Percentiles rank a stretch among this genome's conserved stretches.
phyloP scores from a whole-genome alignment of 148 eudicot genomes.

The Diospyros lotus region DNA sequence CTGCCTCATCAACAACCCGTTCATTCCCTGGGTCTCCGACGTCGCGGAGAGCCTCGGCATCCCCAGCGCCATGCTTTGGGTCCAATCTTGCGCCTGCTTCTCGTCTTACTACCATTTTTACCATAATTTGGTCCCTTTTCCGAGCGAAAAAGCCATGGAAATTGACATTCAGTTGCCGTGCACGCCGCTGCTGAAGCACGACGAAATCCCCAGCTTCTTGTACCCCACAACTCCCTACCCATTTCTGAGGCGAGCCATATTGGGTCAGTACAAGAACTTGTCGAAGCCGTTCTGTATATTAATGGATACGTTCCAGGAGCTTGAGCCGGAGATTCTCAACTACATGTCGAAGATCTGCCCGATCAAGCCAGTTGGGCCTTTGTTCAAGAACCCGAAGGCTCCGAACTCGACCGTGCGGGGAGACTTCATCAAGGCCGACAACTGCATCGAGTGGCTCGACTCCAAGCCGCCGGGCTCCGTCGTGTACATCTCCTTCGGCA shows the following conservation, averaged over 20 bases:
- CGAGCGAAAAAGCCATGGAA: constrained; percentile 41
- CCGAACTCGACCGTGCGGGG: constrained; percentile 27
- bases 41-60: constrained; percentile 53
- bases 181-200: constrained; percentile 52
- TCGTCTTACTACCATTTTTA: constrained; percentile 52
- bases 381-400: constrained; percentile 32
- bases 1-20: constrained; percentile 75
- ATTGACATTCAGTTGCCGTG: constrained; percentile 53
- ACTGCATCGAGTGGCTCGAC: constrained; percentile 57
- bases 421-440: constrained; percentile 47
- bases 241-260: constrained; percentile 42
- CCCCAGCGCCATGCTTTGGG: constrained; percentile 76
- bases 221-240: constrained; percentile 64
- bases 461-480: constrained; percentile 40
- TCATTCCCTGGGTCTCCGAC: constrained; percentile 83
- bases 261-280: constrained; percentile 57
- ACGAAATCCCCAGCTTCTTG: constrained; percentile 69
- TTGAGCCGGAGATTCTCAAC: constrained; percentile 52
- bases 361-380: constrained; percentile 65
- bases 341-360: constrained; percentile 37
- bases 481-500: constrained; percentile 75
- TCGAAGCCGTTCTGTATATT: constrained; percentile 53
- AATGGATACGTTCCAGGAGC: constrained; percentile 69
- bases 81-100: constrained; percentile 69
- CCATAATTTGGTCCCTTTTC: constrained; percentile 45